Percentiles rank a stretch among this genome's conserved stretches.
Conservation (phyloP, 108 stramenopile species). For the Fragilariopsis cylindrus region DNA sequence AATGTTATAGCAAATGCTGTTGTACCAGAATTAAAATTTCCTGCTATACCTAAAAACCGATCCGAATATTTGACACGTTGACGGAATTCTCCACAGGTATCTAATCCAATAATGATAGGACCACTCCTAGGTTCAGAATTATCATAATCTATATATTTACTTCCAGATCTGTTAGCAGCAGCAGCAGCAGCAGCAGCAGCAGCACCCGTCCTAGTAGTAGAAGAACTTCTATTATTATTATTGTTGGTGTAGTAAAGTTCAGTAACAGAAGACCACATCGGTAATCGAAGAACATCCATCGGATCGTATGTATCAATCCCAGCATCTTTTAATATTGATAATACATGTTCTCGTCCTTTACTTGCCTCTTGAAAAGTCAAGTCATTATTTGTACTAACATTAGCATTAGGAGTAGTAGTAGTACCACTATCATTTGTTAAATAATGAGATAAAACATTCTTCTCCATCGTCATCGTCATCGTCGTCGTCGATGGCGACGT, state of each 20-base stretch:
- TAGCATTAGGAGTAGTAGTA: too few species aligned
- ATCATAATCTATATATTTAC: too few species aligned
- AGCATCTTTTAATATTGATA: constrained; percentile 30
- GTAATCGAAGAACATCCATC: constrained; percentile 24
- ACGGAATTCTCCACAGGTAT: constrained; percentile 24
- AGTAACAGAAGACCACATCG: constrained; percentile 17
- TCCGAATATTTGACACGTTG: constrained; percentile 14
- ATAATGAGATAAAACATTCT: too few species aligned
- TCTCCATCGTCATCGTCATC: not conserved
- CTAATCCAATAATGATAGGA: constrained; percentile 32
- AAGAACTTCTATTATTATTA: not conserved
- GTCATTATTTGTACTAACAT: too few species aligned
- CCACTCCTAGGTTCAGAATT: constrained; percentile 16
- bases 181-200: constrained; percentile 17
- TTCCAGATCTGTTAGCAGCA: too few species aligned
- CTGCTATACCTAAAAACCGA: constrained; percentile 60
- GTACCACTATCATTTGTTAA: not conserved
- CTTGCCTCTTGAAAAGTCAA: not conserved
- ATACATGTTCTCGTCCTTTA: constrained; percentile 32
- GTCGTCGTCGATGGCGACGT: not conserved
- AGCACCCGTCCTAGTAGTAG: constrained; percentile 13
- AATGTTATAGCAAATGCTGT: constrained; percentile 61
- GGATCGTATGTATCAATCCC: constrained; percentile 14
- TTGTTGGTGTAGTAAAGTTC: constrained; percentile 19
- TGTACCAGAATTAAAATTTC: constrained; percentile 76